These are phyloP conservation scores for Pichia californica DNA, from an alignment of 805 yeast species.

Conservation along the genomic window DNA sequence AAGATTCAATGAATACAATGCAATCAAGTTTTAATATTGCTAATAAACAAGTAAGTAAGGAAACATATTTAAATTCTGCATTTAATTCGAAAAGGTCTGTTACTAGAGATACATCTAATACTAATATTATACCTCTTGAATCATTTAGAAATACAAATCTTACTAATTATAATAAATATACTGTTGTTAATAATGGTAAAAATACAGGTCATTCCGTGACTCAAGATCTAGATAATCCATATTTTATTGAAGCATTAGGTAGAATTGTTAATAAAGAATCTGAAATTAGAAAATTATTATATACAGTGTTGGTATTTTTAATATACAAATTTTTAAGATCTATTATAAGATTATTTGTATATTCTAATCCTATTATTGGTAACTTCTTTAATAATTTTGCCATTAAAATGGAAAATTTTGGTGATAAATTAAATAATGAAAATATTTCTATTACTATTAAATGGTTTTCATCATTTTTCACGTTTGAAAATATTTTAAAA, in stretches of 20 bases:
- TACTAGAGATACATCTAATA: no score
- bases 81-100: constrained; percentile 2
- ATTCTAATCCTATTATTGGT: constrained; percentile 2
- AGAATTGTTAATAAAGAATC: constrained; percentile 39
- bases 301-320: constrained; percentile 25
- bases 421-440: not conserved
- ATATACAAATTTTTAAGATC: constrained; percentile 27
- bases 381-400: not conserved
- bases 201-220: not conserved
- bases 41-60: not conserved
- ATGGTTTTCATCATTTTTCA: not conserved
- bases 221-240: constrained; percentile 8
- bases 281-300: constrained; percentile 30
- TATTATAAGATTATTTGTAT: constrained; percentile 15
- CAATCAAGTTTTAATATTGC: not conserved
- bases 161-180: not conserved
- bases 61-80: constrained; percentile 6
- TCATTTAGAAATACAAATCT: not conserved
- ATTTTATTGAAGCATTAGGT: constrained; percentile 35
- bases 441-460: not conserved
- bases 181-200: not conserved
- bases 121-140: not conserved
- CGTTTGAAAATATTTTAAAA: constrained; percentile 3
- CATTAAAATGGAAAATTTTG: not conserved
- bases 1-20: not conserved